phyloP scores from a whole-genome alignment of 139 green algal genomes.

The Chlamydomonas schloesseri region DNA sequence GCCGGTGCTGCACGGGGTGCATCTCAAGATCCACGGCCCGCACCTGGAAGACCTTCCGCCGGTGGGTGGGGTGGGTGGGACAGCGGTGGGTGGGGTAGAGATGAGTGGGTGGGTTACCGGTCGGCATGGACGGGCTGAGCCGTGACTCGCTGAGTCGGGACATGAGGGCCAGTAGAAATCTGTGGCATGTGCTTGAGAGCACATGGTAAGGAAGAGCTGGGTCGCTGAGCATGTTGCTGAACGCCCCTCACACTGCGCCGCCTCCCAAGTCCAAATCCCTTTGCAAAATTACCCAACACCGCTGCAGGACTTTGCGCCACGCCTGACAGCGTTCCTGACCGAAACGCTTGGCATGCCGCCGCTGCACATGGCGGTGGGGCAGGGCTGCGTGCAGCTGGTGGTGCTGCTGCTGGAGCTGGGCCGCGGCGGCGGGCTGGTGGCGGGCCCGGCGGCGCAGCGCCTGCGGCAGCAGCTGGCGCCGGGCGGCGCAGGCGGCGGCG shows the following conservation, averaged over 20 bases:
- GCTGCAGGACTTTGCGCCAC: slow-evolving; percentile 9
- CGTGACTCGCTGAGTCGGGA: no score
- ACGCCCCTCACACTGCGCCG: neutral
- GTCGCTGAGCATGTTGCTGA: no score
- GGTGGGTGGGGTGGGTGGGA: neutral
- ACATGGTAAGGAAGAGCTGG: no score
- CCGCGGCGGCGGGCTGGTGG: neutral
- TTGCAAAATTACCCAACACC: no score
- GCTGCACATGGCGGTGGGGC: neutral
- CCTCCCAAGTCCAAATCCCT: no score
- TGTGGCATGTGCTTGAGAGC: no score
- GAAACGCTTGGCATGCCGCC: neutral
- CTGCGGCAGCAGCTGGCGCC: neutral
- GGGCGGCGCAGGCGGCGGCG: no score
- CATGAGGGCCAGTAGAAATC: no score
- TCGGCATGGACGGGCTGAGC: no score
- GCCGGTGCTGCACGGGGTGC: neutral
- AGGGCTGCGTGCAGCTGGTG: slow-evolving; percentile 25
- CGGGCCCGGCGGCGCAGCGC: neutral
- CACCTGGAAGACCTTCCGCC: slow-evolving; percentile 15
- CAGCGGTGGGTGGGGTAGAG: neutral
- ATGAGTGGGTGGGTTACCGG: no score
- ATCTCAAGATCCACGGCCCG: slow-evolving; percentile 19
- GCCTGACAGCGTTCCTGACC: neutral
- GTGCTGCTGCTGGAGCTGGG: slow-evolving; percentile 23